Conservation (phyloP, 208 protist genomes). For the Crithidia mellificae region DNA sequence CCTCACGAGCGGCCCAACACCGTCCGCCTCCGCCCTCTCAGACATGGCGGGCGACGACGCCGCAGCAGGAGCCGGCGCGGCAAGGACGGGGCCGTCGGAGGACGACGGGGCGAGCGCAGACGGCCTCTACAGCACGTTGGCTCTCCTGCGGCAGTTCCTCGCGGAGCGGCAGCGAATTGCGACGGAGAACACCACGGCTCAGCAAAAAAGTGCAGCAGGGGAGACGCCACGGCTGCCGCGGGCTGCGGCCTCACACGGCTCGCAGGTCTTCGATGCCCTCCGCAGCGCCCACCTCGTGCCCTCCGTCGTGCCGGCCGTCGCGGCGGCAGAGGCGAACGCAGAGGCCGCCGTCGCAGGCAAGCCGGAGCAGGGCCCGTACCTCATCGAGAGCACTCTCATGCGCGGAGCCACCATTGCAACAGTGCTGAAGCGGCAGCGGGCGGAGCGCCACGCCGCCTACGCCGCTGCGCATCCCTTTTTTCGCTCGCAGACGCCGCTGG, state of each 20-base stretch:
- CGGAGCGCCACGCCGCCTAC: slow-evolving; percentile 19
- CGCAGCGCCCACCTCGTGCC: slow-evolving; percentile 15
- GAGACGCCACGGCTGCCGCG: not conserved
- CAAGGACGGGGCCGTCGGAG: not conserved
- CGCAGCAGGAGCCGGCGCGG: too few relatives aligned
- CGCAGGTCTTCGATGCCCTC: slow-evolving; percentile 14
- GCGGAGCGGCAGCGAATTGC: slow-evolving; percentile 1
- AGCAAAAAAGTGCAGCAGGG: not conserved
- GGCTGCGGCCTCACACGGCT: not conserved
- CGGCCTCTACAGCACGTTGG: slow-evolving; percentile 6
- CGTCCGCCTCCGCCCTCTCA: slow-evolving; percentile 8
- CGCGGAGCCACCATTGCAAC: slow-evolving; percentile 3
- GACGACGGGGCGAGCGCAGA: too few relatives aligned
- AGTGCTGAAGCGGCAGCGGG: slow-evolving; percentile 17
- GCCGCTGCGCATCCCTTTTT: slow-evolving; percentile 6
- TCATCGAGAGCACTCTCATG: slow-evolving; percentile 17
- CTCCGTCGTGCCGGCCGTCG: slow-evolving; percentile 7
- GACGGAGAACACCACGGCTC: not conserved
- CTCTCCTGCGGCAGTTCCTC: slow-evolving; percentile 19
- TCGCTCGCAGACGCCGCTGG: slow-evolving; percentile 1
- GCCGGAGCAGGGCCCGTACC: not conserved
- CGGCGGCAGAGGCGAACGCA: slow-evolving; percentile 2
- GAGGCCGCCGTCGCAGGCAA: not conserved
- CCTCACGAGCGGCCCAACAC: not conserved
- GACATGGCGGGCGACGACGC: slow-evolving; percentile 5